phyloP scores from a whole-genome alignment of 1,284 basidiomycete species.

The Athelia psychrophila region DNA sequence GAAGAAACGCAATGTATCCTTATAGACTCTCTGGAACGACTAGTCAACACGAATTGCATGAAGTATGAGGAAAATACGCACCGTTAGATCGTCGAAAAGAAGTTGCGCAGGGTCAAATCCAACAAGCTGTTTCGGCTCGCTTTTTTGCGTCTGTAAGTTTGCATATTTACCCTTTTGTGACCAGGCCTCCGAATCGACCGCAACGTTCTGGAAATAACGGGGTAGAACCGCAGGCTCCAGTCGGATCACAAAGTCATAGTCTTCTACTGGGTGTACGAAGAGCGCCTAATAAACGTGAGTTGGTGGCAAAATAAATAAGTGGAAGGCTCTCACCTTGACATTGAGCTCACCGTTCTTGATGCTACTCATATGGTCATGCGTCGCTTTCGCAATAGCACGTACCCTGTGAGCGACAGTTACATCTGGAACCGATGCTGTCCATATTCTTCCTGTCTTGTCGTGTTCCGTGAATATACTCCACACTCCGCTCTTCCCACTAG shows the following conservation, averaged over 20 bases:
- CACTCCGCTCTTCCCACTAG: conserved; percentile 45
- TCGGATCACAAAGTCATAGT: conserved; percentile 87
- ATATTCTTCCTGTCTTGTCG: conserved; percentile 73
- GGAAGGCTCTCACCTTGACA: conserved; percentile 47
- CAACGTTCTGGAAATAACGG: conserved; percentile 71
- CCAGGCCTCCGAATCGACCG: conserved; percentile 44
- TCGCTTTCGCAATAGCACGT: conserved; percentile 69
- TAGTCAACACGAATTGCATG: background rate
- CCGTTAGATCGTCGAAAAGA: conserved; percentile 72
- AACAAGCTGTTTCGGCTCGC: conserved; percentile 39
- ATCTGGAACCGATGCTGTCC: conserved; percentile 69
- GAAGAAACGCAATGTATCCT: conserved; percentile 83
- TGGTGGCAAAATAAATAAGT: background rate
- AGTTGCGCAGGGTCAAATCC: conserved; percentile 82
- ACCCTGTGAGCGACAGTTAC: conserved; percentile 71
- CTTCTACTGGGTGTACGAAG: conserved; percentile 79
- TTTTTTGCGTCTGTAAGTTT: conserved; percentile 36
- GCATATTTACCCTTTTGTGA: conserved; percentile 44
- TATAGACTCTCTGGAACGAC: conserved; percentile 60
- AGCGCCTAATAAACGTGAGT: conserved; percentile 49
- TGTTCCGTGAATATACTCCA: conserved; percentile 85
- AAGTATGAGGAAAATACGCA: conserved; percentile 28
- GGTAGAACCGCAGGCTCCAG: conserved; percentile 66
- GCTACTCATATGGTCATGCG: conserved; percentile 46
- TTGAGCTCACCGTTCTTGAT: conserved; percentile 45